A percentile compares a stretch with the other conserved stretches of the same genome.
Conservation (phyloP, 1,139 yeast genomes). For the Komagataea norvegica region DNA sequence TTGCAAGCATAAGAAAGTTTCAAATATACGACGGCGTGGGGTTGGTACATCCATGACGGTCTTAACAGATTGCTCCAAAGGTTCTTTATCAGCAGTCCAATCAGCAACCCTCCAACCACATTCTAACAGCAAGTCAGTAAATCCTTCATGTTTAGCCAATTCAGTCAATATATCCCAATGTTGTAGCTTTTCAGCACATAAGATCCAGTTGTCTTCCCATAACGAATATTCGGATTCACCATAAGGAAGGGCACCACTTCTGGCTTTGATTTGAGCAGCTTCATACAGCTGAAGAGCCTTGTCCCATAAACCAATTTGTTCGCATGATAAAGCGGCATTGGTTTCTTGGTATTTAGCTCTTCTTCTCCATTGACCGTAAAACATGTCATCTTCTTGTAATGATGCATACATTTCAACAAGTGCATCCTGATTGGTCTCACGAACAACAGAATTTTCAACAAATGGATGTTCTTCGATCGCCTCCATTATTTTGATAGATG, state of each 20-base stretch:
- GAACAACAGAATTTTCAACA: conserved; percentile 66
- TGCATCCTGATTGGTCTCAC: conserved; percentile 88
- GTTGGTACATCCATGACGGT: conserved; percentile 99
- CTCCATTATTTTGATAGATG: conserved; percentile 78
- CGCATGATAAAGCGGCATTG: conserved; percentile 86
- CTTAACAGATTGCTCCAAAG: conserved; percentile 89
- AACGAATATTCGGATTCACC: conserved; percentile 92
- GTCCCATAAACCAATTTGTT: conserved; percentile 94
- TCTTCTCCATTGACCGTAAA: conserved; percentile 96
- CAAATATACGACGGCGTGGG: conserved; percentile 92
- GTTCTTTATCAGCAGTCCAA: conserved; percentile 94
- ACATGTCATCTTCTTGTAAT: conserved; percentile 92
- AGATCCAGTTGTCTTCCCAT: conserved; percentile 99
- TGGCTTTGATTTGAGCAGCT: conserved; percentile 94
- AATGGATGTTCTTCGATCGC: conserved; percentile 63
- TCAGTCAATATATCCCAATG: conserved; percentile 98
- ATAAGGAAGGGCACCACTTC: conserved; percentile 93
- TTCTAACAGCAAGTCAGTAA: conserved; percentile 86
- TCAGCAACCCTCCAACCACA: conserved; percentile 99
- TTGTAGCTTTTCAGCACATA: conserved; percentile 94
- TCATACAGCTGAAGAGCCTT: conserved; percentile 92
- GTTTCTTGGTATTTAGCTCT: conserved; percentile 93
- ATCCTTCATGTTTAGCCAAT: conserved; percentile 95
- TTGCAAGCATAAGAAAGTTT: conserved; percentile 87
- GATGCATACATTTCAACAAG: conserved; percentile 83